Percentiles rank a stretch among this genome's conserved stretches.
Evolutionary conservation across 805 yeast genomes (phyloP).

Genomic region (Cyberlindnera mycetangii): DNA sequence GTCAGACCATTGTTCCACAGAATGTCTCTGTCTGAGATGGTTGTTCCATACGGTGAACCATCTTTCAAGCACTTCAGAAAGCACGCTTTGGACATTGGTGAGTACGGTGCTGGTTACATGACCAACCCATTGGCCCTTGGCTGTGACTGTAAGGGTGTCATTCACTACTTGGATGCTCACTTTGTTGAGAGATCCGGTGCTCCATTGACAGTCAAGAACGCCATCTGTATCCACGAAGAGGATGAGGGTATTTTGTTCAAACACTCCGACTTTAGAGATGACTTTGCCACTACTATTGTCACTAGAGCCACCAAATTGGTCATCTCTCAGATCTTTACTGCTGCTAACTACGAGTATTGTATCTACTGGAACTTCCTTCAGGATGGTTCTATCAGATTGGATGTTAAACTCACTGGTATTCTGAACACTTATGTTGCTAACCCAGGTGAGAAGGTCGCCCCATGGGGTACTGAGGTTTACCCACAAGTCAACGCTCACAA

Average conservation of each 20-base stretch:
- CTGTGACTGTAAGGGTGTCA: slow-evolving; percentile 84
- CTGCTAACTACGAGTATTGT: slow-evolving; percentile 78
- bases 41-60: slow-evolving; percentile 82
- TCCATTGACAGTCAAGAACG: slow-evolving; percentile 69
- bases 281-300: slow-evolving; percentile 68
- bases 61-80: slow-evolving; percentile 80
- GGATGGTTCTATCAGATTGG: slow-evolving; percentile 80
- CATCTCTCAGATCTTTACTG: slow-evolving; percentile 79
- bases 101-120: slow-evolving; percentile 85
- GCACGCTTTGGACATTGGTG: slow-evolving; percentile 85
- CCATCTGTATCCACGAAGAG: slow-evolving; percentile 83
- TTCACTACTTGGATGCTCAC: slow-evolving; percentile 80
- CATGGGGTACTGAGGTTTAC: slow-evolving; percentile 79
- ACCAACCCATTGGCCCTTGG: slow-evolving; percentile 76
- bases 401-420: slow-evolving; percentile 78
- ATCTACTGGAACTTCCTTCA: slow-evolving; percentile 80
- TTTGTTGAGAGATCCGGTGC: slow-evolving; percentile 66
- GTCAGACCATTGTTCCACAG: slow-evolving; percentile 76
- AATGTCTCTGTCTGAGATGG: slow-evolving; percentile 76
- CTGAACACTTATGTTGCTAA: slow-evolving; percentile 67
- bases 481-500: slow-evolving; percentile 83
- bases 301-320: slow-evolving; percentile 74
- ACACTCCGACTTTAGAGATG: slow-evolving; percentile 83
- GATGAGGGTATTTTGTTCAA: slow-evolving; percentile 78
- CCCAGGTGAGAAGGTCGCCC: slow-evolving; percentile 64